Conservation (phyloP, 2,329 filamentous ascomycete genomes). For the Cercospora janseana region DNA sequence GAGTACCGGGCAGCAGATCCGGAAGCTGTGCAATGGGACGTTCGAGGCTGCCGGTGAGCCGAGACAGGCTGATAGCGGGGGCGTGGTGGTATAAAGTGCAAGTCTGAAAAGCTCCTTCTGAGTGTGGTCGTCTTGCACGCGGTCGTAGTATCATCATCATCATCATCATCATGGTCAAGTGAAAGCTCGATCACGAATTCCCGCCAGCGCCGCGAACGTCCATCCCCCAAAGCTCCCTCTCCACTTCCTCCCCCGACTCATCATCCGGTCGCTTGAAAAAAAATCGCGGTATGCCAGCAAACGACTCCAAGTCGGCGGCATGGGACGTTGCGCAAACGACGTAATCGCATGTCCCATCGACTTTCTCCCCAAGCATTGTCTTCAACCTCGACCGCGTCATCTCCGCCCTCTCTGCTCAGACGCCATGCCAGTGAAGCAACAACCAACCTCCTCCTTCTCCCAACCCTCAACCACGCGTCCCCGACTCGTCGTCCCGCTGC, state of each 20-base stretch:
- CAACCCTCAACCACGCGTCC: constrained; percentile 15
- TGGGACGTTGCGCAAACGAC: not conserved
- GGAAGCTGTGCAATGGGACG: constrained; percentile 58
- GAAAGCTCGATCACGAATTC: no score
- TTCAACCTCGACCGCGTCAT: constrained; percentile 17
- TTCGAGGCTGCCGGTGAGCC: constrained; percentile 80
- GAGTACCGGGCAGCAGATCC: constrained; percentile 71
- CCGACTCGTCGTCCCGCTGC: constrained; percentile 19
- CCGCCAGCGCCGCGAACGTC: no score
- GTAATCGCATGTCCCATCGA: not conserved
- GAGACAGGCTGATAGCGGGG: constrained; percentile 68
- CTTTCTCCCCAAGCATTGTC: constrained; percentile 11
- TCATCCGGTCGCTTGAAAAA: no score
- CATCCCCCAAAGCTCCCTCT: not conserved
- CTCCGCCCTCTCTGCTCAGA: constrained; percentile 18
- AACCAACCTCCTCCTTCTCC: constrained; percentile 8
- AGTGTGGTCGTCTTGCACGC: no score
- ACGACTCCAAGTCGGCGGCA: no score
- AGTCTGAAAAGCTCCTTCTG: no score
- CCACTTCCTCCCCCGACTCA: not conserved
- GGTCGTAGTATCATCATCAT: no score
- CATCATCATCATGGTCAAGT: no score
- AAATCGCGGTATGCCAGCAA: no score
- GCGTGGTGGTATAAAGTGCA: constrained; percentile 47
- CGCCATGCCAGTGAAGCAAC: constrained; percentile 18